Conservation (phyloP, 768 basidiomycete genomes). For the Suillus hirtellus region DNA sequence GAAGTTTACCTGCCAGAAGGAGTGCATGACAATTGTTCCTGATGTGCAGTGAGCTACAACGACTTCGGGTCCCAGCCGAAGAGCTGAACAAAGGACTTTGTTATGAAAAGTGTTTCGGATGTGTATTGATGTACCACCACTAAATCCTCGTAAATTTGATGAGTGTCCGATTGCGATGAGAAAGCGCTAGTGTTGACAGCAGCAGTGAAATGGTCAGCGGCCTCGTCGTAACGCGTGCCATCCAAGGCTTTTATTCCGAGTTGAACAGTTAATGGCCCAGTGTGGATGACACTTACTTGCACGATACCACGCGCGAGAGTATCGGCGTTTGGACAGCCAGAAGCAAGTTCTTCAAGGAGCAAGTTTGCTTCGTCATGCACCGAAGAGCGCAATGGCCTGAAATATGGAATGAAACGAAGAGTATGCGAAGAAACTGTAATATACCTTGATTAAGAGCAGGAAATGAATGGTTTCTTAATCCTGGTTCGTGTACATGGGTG, state of each 20-base stretch:
- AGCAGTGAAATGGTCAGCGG: neutral
- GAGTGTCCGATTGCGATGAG: neutral
- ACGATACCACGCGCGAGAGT: neutral
- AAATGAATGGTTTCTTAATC: too few species aligned
- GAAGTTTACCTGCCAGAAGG: neutral
- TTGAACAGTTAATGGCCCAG: neutral
- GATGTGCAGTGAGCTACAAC: neutral
- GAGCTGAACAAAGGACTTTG: neutral
- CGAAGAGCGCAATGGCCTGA: too few species aligned
- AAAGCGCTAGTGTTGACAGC: neutral
- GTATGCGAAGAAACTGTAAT: too few species aligned
- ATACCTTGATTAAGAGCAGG: too few species aligned
- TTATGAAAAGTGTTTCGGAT: neutral
- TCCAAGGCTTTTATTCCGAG: neutral
- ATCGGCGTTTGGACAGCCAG: neutral
- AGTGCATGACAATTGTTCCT: neutral
- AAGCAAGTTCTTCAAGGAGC: neutral
- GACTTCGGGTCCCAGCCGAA: neutral
- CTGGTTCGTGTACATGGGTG: too few species aligned
- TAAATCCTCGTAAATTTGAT: neutral
- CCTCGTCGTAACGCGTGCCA: neutral
- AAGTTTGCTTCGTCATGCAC: too few species aligned
- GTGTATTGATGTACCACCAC: neutral
- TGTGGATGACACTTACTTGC: neutral
- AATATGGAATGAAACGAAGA: too few species aligned